These are phyloP conservation scores for Candida glaebosa DNA, from an alignment of 805 yeast genomes.

Conservation along the genomic window DNA sequence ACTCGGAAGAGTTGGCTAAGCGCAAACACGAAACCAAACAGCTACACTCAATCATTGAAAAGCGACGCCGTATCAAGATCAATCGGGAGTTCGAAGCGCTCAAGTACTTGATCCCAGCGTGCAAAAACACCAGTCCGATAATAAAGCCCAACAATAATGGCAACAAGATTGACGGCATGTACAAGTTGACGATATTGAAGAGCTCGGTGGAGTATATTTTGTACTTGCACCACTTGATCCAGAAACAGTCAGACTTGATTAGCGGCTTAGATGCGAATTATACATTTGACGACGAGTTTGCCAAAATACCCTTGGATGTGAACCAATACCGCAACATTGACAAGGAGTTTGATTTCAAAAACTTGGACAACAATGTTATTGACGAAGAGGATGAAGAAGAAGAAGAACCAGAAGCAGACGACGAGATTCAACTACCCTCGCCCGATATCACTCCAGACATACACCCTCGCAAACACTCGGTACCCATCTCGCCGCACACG, in stretches of 20 bases:
- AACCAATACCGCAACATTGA: slow-evolving; percentile 59
- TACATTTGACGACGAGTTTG: slow-evolving; percentile 45
- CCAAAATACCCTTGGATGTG: slow-evolving; percentile 54
- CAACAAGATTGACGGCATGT: slow-evolving; percentile 59
- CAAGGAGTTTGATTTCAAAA: slow-evolving; percentile 49
- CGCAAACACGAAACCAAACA: slow-evolving; percentile 43
- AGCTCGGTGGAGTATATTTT: slow-evolving; percentile 80
- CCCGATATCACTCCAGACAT: slow-evolving; percentile 38
- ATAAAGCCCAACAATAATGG: slow-evolving; percentile 21
- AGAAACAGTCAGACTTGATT: slow-evolving; percentile 47
- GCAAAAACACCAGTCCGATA: slow-evolving; percentile 43
- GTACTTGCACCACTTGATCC: slow-evolving; percentile 60
- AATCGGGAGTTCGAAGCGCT: slow-evolving; percentile 81
- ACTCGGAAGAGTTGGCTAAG: slow-evolving; percentile 39
- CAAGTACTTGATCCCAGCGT: slow-evolving; percentile 74
- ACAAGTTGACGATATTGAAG: slow-evolving; percentile 75
- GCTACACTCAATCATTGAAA: slow-evolving; percentile 73
- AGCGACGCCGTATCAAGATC: slow-evolving; percentile 72
- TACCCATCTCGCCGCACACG: slow-evolving; percentile 20
- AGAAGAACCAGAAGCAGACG: slow-evolving; percentile 5
- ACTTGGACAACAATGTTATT: slow-evolving; percentile 11
- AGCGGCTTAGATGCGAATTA: slow-evolving; percentile 16
- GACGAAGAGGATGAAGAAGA: slow-evolving; percentile 4
- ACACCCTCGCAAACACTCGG: slow-evolving; percentile 22
- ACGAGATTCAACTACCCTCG: slow-evolving; percentile 20